phyloP scores from a whole-genome alignment of 345 rosid species.

The Acer yangbiense region DNA sequence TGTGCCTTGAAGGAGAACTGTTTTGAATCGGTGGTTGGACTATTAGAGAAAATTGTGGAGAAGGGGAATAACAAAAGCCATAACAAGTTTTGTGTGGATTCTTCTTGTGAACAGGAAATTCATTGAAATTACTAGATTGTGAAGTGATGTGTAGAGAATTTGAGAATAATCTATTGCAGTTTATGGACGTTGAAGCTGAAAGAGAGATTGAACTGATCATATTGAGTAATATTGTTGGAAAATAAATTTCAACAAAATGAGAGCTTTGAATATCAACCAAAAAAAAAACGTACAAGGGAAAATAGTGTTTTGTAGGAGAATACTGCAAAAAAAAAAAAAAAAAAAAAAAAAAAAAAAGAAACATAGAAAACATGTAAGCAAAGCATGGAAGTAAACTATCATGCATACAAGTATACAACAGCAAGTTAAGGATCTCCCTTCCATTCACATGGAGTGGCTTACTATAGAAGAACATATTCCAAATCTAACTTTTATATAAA shows the following conservation, averaged over 20 bases:
- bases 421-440: too few species aligned
- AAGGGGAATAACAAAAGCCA: background rate
- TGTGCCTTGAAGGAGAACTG: constrained; percentile 5
- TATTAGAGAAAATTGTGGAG: background rate
- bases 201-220: constrained; percentile 23
- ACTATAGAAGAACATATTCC: too few species aligned
- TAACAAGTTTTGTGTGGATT: background rate
- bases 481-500: too few species aligned
- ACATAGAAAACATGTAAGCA: constrained; percentile 12
- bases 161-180: background rate
- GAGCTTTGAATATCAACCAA: background rate
- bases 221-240: constrained; percentile 6
- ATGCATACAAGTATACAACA: too few species aligned
- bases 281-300: background rate
- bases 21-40: constrained; percentile 8
- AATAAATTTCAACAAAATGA: background rate
- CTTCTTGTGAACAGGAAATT: background rate
- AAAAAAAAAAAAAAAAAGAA: background rate
- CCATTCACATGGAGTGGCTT: too few species aligned
- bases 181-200: background rate
- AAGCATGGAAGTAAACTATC: constrained; percentile 9
- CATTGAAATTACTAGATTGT: constrained; percentile 2
- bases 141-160: constrained; percentile 8
- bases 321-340: background rate
- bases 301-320: background rate